Base-by-base conservation (phyloP, 2,329 filamentous ascomycete genomes). In the Gyromitra esculenta region DNA sequence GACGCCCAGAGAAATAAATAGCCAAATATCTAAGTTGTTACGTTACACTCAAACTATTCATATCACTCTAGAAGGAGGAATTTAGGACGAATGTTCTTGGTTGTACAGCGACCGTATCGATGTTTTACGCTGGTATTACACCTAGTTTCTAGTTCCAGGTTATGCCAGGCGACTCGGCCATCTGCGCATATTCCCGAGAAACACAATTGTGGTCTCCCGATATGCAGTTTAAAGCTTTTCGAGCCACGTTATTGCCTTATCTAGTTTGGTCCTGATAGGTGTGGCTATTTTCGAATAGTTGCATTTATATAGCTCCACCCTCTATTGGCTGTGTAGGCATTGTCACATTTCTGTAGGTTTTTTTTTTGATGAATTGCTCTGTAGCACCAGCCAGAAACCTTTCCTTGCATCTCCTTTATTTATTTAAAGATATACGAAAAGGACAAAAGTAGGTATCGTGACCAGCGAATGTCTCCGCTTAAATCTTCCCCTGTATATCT, bases 391-490 rank as follows among this genome's bases (percentile, higher is more conserved):
- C 43, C 25, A 43, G 31, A 43, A 63, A 18, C 43, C 31, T 13
- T 45, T 18, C 21, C 59, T 71, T 64, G 68, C 59, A 64, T 48
- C 48, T 71, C 43, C 48, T 35, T 63, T 63, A 48, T 68, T 68
- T 68, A 68, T 71, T 71, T 64, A 64, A 64, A 56, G 57, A 45
- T 45, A 18, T 25, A 63, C 35, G 35, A 50, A 63, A 41, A 52
- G 25, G 41, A 39, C 52, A 15, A 35, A 9, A 37, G 18, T 54
- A 54, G n/a, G 21, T 45, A 50, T 41, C n/a, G 63, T 66, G 45
- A 54, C 63, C 43, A 69, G 41, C 25, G 6, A 57, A 56, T 56
- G 39, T 39, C 66, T 41, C 66, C 66, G 31, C 66, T 69, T 56
- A 45, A 64, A 64, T 18, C 41, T 35, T 31, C 18, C 35, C 56